These are phyloP conservation scores for Phytopythium helicoides DNA, from an alignment of 352 stramenopile genomes.

Conservation along the genomic window DNA sequence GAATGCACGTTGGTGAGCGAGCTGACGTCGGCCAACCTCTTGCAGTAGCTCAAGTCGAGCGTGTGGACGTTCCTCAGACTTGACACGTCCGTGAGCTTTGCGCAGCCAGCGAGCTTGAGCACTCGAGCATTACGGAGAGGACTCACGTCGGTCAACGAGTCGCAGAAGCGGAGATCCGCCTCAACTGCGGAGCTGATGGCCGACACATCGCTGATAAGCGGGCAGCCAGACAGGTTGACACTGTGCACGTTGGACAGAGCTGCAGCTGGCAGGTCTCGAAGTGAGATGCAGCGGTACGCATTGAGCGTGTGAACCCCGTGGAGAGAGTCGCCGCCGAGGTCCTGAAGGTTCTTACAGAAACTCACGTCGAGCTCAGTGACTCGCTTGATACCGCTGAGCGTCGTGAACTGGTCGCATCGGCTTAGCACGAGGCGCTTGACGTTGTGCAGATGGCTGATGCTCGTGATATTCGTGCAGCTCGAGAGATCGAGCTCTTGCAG, in stretches of 20 bases:
- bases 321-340: constrained; percentile 25
- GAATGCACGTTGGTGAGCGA: constrained; percentile 44
- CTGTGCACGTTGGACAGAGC: constrained; percentile 39
- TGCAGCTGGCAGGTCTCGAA: background rate
- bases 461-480: constrained; percentile 36
- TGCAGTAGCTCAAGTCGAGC: constrained; percentile 68
- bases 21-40: constrained; percentile 45
- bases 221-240: constrained; percentile 61
- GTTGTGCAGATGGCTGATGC: constrained; percentile 32
- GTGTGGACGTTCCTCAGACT: constrained; percentile 40
- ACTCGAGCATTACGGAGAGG: constrained; percentile 27
- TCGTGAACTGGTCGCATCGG: constrained; percentile 43
- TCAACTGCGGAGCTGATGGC: constrained; percentile 31
- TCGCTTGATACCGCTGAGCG: constrained; percentile 34
- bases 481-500: constrained; percentile 60
- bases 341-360: constrained; percentile 53
- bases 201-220: constrained; percentile 40
- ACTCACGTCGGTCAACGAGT: constrained; percentile 48
- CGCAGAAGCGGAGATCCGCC: constrained; percentile 69
- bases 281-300: constrained; percentile 52
- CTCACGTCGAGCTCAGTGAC: constrained; percentile 66
- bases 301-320: constrained; percentile 26
- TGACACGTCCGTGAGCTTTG: constrained; percentile 45
- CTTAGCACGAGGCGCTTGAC: constrained; percentile 52
- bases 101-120: constrained; percentile 61